Percentiles rank a stretch among this genome's conserved stretches.
Evolutionary conservation across 2,329 filamentous ascomycete species (phyloP).

Genomic region (Fusarium papillatum): DNA sequence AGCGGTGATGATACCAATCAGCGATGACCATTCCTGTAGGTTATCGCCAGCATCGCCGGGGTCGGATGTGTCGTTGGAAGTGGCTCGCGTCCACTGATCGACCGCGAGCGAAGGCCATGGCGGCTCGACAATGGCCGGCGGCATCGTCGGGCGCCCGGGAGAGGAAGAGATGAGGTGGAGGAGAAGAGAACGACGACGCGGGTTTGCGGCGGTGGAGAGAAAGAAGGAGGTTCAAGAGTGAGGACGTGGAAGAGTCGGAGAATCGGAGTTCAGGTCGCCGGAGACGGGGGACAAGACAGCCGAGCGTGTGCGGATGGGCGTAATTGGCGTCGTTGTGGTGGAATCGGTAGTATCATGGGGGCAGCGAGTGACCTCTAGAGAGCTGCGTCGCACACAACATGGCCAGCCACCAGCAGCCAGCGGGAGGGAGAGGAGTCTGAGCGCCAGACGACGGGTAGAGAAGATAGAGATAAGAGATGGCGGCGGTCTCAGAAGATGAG

Average conservation of each 20-base stretch:
- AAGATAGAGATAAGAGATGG: slow-evolving; percentile 4
- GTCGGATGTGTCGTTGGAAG: slow-evolving; percentile 29
- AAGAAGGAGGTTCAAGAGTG: slow-evolving; percentile 11
- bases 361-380: slow-evolving; percentile 37
- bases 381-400: slow-evolving; percentile 37
- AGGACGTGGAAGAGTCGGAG: slow-evolving; percentile 10
- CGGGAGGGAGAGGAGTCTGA: background rate
- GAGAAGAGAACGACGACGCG: slow-evolving; percentile 33
- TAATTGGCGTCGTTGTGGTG: slow-evolving; percentile 25
- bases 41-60: slow-evolving; percentile 58
- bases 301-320: slow-evolving; percentile 28
- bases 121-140: slow-evolving; percentile 39
- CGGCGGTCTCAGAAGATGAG: slow-evolving; percentile 23
- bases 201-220: slow-evolving; percentile 10
- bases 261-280: slow-evolving; percentile 16
- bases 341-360: slow-evolving; percentile 41
- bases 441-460: background rate
- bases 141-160: slow-evolving; percentile 42
- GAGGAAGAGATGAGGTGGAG: slow-evolving; percentile 23
- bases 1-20: slow-evolving; percentile 95
- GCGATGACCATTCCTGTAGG: slow-evolving; percentile 84
- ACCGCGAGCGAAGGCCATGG: slow-evolving; percentile 38
- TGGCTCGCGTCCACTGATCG: slow-evolving; percentile 29
- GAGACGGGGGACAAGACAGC: slow-evolving; percentile 22
- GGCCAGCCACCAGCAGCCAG: slow-evolving; percentile 35